A percentile compares a stretch with the other conserved stretches of the same genome.
These are phyloP conservation scores for Pichia rugopelliculosa DNA, from an alignment of 805 yeast genomes.

Conservation along the genomic window DNA sequence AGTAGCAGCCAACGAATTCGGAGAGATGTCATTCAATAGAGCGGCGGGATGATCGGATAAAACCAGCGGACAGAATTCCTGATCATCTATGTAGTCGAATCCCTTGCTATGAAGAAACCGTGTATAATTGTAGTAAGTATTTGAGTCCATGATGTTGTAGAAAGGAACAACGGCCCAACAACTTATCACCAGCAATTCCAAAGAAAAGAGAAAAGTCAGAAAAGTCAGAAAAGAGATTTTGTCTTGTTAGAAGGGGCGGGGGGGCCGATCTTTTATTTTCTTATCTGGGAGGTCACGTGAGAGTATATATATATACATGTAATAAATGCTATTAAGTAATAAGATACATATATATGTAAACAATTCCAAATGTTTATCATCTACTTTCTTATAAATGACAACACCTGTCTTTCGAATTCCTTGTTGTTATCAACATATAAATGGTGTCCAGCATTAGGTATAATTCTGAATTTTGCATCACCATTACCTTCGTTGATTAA, in stretches of 20 bases:
- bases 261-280: no score
- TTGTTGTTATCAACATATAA: slow-evolving; percentile 43
- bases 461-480: slow-evolving; percentile 29
- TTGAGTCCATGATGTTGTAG: neutral
- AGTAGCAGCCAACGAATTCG: neutral
- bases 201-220: no score
- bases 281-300: no score
- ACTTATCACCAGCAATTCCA: no score
- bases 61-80: slow-evolving; percentile 4
- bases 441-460: slow-evolving; percentile 47
- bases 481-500: slow-evolving; percentile 23
- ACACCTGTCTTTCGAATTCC: slow-evolving; percentile 24
- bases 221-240: no score
- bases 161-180: no score
- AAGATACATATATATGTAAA: no score
- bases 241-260: no score
- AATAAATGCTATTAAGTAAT: no score
- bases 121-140: neutral
- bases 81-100: slow-evolving; percentile 5
- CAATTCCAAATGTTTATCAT: no score
- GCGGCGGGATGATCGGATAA: neutral
- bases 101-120: slow-evolving; percentile 2
- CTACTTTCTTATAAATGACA: slow-evolving; percentile 18
- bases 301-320: no score
- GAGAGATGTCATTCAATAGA: no score